phyloP scores from a whole-genome alignment of 176 grass and related monocot species.

The Carex littledalei region DNA sequence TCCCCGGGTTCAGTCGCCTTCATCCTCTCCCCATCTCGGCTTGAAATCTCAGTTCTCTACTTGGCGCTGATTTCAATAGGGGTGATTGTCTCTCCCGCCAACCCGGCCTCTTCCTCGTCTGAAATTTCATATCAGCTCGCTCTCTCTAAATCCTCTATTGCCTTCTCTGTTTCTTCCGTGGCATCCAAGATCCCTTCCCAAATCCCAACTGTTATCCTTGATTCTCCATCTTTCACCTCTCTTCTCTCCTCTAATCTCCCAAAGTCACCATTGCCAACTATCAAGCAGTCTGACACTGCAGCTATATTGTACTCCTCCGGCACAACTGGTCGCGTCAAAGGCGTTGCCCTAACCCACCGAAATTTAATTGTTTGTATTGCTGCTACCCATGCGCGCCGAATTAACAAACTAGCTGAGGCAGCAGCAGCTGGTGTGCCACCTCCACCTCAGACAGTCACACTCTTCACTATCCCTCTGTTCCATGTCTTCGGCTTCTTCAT shows the following conservation, averaged over 20 bases:
- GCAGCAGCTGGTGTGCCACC: conserved; percentile 30
- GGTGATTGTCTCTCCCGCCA: conserved; percentile 17
- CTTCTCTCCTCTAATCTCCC: conserved; percentile 12
- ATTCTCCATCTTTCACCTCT: conserved; percentile 35
- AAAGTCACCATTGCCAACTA: conserved; percentile 19
- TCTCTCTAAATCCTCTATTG: conserved; percentile 20
- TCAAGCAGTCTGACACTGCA: conserved; percentile 69
- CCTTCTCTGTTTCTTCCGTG: conserved; percentile 22
- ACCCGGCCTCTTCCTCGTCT: background rate
- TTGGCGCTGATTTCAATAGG: conserved; percentile 30
- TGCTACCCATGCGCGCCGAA: background rate
- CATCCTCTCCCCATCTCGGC: conserved; percentile 14
- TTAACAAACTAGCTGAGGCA: background rate
- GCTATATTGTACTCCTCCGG: conserved; percentile 81
- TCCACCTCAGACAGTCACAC: conserved; percentile 23
- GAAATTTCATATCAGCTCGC: conserved; percentile 15
- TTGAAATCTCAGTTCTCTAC: conserved; percentile 28
- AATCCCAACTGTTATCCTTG: conserved; percentile 20
- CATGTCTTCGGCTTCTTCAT: conserved; percentile 76
- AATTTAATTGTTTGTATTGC: conserved; percentile 57
- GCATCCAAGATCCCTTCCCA: conserved; percentile 18
- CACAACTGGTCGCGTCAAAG: conserved; percentile 79
- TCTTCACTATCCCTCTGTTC: conserved; percentile 65
- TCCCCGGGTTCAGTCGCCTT: conserved; percentile 25
- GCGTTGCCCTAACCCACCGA: conserved; percentile 55